phyloP scores from a whole-genome alignment of 2,329 filamentous ascomycete species.

The Paramyrothecium roridum region DNA sequence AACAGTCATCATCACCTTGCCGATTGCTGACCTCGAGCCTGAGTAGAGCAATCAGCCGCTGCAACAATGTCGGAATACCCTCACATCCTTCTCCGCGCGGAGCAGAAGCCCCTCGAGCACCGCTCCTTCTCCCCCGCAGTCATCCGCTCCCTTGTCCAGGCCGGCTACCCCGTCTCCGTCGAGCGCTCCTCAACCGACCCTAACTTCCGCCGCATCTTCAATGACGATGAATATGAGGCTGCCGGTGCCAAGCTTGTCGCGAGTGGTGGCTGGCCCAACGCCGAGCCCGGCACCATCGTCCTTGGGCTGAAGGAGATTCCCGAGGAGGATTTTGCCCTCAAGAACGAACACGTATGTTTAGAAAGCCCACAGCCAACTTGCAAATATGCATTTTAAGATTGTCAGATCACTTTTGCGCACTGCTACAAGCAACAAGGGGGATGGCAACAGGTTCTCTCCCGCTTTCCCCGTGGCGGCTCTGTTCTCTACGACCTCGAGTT shows the following conservation, averaged over 20 bases:
- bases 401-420: slow-evolving; percentile 66
- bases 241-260: slow-evolving; percentile 64
- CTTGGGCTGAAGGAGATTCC: slow-evolving; percentile 77
- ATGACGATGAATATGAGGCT: slow-evolving; percentile 58
- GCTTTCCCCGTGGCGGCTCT: slow-evolving; percentile 65
- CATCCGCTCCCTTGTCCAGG: slow-evolving; percentile 56
- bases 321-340: slow-evolving; percentile 59
- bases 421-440: slow-evolving; percentile 75
- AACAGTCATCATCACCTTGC: too few species aligned
- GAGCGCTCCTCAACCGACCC: slow-evolving; percentile 46
- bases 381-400: background rate
- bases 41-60: background rate
- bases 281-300: slow-evolving; percentile 66
- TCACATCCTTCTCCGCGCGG: slow-evolving; percentile 51
- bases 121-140: slow-evolving; percentile 43
- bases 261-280: slow-evolving; percentile 65
- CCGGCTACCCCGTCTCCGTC: slow-evolving; percentile 66
- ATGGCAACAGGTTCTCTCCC: slow-evolving; percentile 75
- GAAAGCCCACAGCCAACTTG: background rate
- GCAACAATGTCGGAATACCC: slow-evolving; percentile 22
- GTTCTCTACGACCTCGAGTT: slow-evolving; percentile 82
- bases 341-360: slow-evolving; percentile 18
- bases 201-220: slow-evolving; percentile 63
- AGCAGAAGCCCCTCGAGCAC: slow-evolving; percentile 55
- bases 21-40: background rate